These are phyloP conservation scores for Platanthera guangdongensis DNA, from an alignment of 106 monocot genomes.

Conservation along the genomic window DNA sequence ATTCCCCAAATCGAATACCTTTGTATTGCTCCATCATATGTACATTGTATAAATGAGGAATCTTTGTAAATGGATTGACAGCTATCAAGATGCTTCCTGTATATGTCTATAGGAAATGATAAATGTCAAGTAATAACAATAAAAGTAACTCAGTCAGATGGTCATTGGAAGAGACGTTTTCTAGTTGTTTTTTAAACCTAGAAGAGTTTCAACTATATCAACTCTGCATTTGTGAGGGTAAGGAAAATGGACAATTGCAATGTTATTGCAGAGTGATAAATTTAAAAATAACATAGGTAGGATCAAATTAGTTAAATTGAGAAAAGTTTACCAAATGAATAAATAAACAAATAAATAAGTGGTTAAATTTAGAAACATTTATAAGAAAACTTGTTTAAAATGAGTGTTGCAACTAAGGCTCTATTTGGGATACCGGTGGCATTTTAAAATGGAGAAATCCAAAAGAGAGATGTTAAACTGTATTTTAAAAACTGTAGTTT, in stretches of 20 bases:
- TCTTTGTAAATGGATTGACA: constrained; percentile 53
- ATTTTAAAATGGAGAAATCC: too few relatives aligned
- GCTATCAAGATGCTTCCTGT: constrained; percentile 62
- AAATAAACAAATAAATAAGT: not conserved
- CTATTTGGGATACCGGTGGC: too few relatives aligned
- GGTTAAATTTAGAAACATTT: not conserved
- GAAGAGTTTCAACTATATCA: not conserved
- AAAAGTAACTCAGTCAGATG: not conserved
- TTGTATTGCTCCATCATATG: constrained; percentile 71
- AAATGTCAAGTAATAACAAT: constrained; percentile 15
- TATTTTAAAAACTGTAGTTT: too few relatives aligned
- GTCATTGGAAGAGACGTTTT: not conserved
- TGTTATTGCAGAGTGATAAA: not conserved
- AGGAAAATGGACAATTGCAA: not conserved
- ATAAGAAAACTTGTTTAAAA: not conserved
- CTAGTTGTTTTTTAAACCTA: not conserved
- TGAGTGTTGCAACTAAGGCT: not conserved
- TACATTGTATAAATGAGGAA: constrained; percentile 53
- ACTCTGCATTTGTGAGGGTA: not conserved
- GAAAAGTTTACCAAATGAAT: not conserved
- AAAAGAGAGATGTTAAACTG: not conserved
- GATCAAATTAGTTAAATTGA: not conserved
- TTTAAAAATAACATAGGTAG: not conserved
- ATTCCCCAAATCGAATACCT: constrained; percentile 41
- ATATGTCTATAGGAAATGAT: constrained; percentile 39